phyloP scores from a whole-genome alignment of 108 stramenopile species.

The Stephanodiscus triporus region DNA sequence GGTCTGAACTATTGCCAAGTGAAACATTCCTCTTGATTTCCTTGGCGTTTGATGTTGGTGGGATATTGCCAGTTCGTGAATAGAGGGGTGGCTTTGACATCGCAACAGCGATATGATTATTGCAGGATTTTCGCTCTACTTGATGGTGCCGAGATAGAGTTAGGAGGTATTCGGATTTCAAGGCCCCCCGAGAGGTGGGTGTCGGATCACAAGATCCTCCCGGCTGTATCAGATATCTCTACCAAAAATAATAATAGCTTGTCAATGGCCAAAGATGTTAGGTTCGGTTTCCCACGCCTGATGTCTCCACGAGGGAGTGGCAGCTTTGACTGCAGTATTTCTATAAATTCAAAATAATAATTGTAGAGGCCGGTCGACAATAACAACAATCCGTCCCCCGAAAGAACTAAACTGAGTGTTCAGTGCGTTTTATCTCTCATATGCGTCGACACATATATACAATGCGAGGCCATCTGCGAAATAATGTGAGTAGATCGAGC shows the following conservation, averaged over 20 bases:
- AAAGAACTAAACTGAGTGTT: not conserved
- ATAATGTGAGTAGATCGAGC: no score
- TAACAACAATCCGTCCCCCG: not conserved
- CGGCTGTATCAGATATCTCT: not conserved
- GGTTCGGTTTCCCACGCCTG: not conserved
- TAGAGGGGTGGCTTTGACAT: slow-evolving; percentile 26
- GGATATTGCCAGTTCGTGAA: slow-evolving; percentile 13
- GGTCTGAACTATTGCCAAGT: not conserved
- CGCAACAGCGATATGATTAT: not conserved
- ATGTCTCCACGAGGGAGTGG: not conserved
- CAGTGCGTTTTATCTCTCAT: not conserved
- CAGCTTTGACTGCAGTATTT: not conserved
- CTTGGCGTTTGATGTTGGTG: not conserved
- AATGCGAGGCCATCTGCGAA: not conserved
- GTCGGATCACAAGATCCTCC: not conserved
- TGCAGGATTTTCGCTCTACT: not conserved
- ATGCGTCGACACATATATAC: no score
- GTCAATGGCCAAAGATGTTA: not conserved
- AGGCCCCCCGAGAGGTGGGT: not conserved
- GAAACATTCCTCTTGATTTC: not conserved
- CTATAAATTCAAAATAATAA: not conserved
- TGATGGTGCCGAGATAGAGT: not conserved
- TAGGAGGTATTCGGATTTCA: not conserved
- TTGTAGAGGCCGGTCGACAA: not conserved
- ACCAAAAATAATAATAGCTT: not conserved